Evolutionary conservation across 2,329 filamentous ascomycete species (phyloP).

Genomic region (Pochonia chlamydosporia): DNA sequence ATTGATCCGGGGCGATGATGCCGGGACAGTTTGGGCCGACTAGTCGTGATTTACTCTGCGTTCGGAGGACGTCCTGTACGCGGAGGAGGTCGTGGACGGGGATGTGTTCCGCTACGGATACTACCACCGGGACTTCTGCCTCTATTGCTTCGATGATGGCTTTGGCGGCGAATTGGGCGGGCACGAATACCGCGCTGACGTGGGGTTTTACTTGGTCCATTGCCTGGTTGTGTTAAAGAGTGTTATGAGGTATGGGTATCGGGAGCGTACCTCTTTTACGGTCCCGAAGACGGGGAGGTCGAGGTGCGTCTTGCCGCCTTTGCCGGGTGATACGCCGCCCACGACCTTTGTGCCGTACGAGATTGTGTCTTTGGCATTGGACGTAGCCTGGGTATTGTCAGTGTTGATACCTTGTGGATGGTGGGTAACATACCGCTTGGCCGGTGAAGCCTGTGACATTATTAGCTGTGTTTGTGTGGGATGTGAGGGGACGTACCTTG

Average conservation of each 20-base stretch:
- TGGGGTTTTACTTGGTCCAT: constrained; percentile 42
- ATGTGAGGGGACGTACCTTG: constrained; percentile 18
- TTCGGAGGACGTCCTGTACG: constrained; percentile 61
- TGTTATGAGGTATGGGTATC: no score
- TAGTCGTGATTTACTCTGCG: constrained; percentile 65
- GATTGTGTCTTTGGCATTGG: constrained; percentile 32
- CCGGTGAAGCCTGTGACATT: constrained; percentile 28
- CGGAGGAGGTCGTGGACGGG: constrained; percentile 72
- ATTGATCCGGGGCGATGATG: constrained; percentile 70
- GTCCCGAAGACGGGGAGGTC: constrained; percentile 29
- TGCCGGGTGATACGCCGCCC: constrained; percentile 32
- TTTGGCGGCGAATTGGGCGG: constrained; percentile 57
- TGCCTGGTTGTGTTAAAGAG: constrained; percentile 23
- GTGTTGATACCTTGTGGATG: neutral
- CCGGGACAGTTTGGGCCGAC: constrained; percentile 79
- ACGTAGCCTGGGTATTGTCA: constrained; percentile 23
- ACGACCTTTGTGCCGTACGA: constrained; percentile 32
- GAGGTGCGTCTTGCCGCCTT: constrained; percentile 26
- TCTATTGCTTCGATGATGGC: constrained; percentile 73
- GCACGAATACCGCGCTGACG: constrained; percentile 69
- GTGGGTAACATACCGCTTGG: constrained; percentile 22
- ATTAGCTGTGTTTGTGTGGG: neutral
- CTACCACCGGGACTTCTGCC: constrained; percentile 70
- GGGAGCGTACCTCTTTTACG: constrained; percentile 22
- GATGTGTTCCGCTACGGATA: constrained; percentile 75